Evolutionary conservation across 345 rosid genomes (phyloP), one percentile per base, ranked within the genome.

Genomic region (Euclidium syriacum): DNA sequence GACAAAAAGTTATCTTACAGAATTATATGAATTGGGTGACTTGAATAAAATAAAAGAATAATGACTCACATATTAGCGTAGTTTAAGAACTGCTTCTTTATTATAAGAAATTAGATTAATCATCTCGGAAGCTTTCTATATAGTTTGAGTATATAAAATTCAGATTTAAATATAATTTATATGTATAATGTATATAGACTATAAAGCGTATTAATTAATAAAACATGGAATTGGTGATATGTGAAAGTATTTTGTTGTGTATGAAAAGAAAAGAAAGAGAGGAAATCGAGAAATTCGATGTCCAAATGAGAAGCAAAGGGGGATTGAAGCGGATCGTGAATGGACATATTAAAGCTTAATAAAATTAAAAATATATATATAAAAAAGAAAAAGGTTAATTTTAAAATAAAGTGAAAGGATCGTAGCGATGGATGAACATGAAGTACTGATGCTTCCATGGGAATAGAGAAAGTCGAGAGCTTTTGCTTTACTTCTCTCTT

Each of bases 301-400:
- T 56, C 75, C 70, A 55, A 64, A 71, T 56, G 65, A 40, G 70
- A 71, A 71, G 75, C 75, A 71, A 71, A 55, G 75, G 65, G 55
- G 43, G 66, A 62, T 62, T 44, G 62, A 62, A 52, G 43, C 12
- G 0, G 72, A 58, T 67, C 65, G 59, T 67, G 72, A 67, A 67
- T 67, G 17, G 65, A 67, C 72, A 67, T 52, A 58, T 40, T 67
- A 70, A 70, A 62, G 68, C 55, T 35, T 24, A 46, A 30, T 52
- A 52, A 52, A 61, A 52, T 10, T 10, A 6, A 58, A 3, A n/a
- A 12, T 38, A n/a, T 11, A 36, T 2, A 11, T 10, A 36, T 11
- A 11, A 9, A 12, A 23, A 46, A 2, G 35, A 47, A 61, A 60
- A 34, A 16, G 1, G 51, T 30, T 53, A 25, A 23, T 35, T 68